These are phyloP conservation scores for Micractinium conductrix DNA, from an alignment of 139 green algal genomes.

Conservation along the genomic window DNA sequence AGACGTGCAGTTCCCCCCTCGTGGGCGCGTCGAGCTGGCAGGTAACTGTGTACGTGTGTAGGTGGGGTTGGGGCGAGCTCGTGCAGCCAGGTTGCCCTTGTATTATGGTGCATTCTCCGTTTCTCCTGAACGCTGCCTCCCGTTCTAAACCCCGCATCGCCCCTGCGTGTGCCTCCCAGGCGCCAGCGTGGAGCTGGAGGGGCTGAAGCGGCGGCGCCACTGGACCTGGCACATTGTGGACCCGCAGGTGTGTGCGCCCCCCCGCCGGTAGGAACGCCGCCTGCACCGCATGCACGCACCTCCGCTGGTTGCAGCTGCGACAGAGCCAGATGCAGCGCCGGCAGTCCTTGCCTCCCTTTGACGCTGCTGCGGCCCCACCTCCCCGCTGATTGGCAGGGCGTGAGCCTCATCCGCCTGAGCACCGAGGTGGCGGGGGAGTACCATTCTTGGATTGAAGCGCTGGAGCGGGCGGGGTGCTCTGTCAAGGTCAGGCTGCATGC, in stretches of 20 bases:
- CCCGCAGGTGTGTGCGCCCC: constrained; percentile 13
- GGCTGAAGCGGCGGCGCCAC: constrained; percentile 39
- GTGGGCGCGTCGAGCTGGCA: constrained; percentile 58
- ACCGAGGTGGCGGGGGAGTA: constrained; percentile 40
- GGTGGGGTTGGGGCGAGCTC: constrained; percentile 29
- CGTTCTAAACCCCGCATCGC: no score
- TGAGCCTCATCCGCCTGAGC: constrained; percentile 58
- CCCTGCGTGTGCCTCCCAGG: no score
- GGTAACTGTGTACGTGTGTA: no score
- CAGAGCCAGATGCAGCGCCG: no score
- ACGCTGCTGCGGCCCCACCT: no score
- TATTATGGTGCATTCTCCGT: neutral
- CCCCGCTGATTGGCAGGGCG: neutral
- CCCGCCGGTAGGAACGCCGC: no score
- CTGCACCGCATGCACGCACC: no score
- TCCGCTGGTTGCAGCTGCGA: no score
- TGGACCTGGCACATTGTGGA: constrained; percentile 60
- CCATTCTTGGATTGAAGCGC: constrained; percentile 60
- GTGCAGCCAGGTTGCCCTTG: no score
- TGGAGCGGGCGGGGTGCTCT: constrained; percentile 49
- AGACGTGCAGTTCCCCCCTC: constrained; percentile 50
- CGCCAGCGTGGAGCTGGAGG: constrained; percentile 53
- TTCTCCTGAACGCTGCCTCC: no score
- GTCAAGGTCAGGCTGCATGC: neutral
- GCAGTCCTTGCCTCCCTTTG: no score